These are phyloP conservation scores for Suillus bovinus DNA, from an alignment of 768 basidiomycete genomes.

Conservation along the genomic window DNA sequence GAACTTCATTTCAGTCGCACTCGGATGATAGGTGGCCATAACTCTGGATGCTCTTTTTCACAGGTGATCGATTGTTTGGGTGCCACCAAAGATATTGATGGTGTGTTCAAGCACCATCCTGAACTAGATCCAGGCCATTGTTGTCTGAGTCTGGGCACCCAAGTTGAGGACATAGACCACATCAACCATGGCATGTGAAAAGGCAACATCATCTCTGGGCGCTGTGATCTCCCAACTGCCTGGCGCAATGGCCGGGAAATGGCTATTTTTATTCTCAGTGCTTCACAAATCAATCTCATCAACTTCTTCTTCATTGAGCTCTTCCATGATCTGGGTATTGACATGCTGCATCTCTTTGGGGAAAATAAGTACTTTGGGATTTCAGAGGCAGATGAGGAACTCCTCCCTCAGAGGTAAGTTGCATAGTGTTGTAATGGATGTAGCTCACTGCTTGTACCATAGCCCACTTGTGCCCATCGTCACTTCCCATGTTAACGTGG, in stretches of 20 bases:
- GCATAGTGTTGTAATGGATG: too few relatives aligned
- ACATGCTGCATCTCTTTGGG: neutral
- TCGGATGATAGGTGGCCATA: neutral
- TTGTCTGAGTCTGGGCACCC: slow-evolving; percentile 12
- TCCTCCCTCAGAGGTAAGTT: too few relatives aligned
- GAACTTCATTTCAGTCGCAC: neutral
- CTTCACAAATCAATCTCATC: neutral
- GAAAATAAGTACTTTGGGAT: neutral
- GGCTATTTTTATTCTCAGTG: neutral
- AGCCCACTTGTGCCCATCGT: neutral
- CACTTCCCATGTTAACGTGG: neutral
- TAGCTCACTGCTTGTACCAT: neutral
- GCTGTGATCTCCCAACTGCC: neutral
- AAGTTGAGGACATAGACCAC: slow-evolving; percentile 22
- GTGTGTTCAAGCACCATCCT: slow-evolving; percentile 21
- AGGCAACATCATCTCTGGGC: neutral
- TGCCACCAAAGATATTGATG: slow-evolving; percentile 19
- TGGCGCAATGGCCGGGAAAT: neutral
- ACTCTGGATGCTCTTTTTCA: slow-evolving; percentile 19
- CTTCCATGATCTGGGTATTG: neutral
- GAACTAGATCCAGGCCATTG: slow-evolving; percentile 26
- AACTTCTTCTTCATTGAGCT: neutral
- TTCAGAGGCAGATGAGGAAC: neutral
- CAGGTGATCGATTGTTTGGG: neutral
- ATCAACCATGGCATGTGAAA: slow-evolving; percentile 1